These are phyloP conservation scores for Ophiostoma himal-ulmi DNA, from an alignment of 2,329 filamentous ascomycete genomes.

Conservation along the genomic window DNA sequence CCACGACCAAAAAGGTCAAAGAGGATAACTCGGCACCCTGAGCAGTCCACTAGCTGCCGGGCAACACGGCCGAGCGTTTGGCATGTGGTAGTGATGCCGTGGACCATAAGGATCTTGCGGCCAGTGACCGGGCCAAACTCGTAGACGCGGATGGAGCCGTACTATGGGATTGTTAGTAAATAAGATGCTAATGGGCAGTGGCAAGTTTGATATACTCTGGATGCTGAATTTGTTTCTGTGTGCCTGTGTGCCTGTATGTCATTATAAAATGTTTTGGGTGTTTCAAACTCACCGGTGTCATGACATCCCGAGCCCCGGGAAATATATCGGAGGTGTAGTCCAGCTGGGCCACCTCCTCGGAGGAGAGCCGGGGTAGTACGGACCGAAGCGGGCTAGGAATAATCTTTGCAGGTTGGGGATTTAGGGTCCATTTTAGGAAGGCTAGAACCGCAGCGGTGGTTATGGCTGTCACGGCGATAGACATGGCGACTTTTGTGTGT, in stretches of 20 bases:
- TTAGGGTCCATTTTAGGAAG: conserved; percentile 27
- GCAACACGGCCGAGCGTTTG: conserved; percentile 65
- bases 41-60: conserved; percentile 53
- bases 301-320: conserved; percentile 66
- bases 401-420: conserved; percentile 26
- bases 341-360: conserved; percentile 28
- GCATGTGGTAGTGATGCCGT: conserved; percentile 79
- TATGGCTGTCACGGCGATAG: conserved; percentile 23
- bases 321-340: conserved; percentile 62
- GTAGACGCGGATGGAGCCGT: conserved; percentile 70
- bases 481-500: not conserved
- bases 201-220: conserved; percentile 1
- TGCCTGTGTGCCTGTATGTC: not conserved
- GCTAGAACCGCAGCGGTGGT: conserved; percentile 26
- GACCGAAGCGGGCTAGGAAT: conserved; percentile 29
- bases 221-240: not conserved
- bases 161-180: conserved; percentile 36
- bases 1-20: conserved; percentile 69
- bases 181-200: conserved; percentile 6
- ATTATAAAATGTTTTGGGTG: not conserved
- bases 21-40: conserved; percentile 73
- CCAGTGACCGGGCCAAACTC: conserved; percentile 74
- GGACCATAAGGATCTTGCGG: conserved; percentile 68
- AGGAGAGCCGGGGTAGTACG: conserved; percentile 27
- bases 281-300: conserved; percentile 50